phyloP scores from a whole-genome alignment of 352 stramenopile genomes.

The Globisporangium iwayamae region DNA sequence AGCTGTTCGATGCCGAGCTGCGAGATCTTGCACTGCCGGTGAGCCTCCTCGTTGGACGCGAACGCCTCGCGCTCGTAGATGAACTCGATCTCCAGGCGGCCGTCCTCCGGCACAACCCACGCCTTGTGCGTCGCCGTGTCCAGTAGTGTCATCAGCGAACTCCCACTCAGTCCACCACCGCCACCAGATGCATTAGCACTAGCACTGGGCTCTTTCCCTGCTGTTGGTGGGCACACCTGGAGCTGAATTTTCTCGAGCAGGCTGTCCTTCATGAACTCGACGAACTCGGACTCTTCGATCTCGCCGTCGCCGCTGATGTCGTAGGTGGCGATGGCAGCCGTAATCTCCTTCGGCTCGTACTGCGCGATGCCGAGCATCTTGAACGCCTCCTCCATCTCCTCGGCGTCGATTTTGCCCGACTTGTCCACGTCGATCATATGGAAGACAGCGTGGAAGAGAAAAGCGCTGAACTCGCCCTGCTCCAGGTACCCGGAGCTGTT shows the following conservation, averaged over 20 bases:
- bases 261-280: constrained; percentile 73
- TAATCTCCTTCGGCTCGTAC: constrained; percentile 64
- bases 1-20: constrained; percentile 64
- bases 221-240: constrained; percentile 22
- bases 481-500: constrained; percentile 47
- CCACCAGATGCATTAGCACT: not conserved
- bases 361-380: constrained; percentile 59
- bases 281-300: constrained; percentile 81
- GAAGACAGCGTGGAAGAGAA: constrained; percentile 76
- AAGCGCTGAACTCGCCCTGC: constrained; percentile 54
- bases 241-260: constrained; percentile 59
- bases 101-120: constrained; percentile 62
- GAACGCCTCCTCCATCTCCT: constrained; percentile 72
- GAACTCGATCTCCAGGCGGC: constrained; percentile 72
- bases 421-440: constrained; percentile 68
- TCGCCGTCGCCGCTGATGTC: constrained; percentile 74
- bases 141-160: constrained; percentile 30
- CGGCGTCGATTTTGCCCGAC: constrained; percentile 73
- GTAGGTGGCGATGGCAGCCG: constrained; percentile 58
- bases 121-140: constrained; percentile 53
- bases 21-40: constrained; percentile 56
- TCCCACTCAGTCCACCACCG: not conserved
- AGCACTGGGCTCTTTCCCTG: not conserved
- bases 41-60: constrained; percentile 47
- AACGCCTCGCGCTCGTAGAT: constrained; percentile 75